Evolutionary conservation across 768 basidiomycete genomes (phyloP).

Genomic region (Termitomyces sp.): DNA sequence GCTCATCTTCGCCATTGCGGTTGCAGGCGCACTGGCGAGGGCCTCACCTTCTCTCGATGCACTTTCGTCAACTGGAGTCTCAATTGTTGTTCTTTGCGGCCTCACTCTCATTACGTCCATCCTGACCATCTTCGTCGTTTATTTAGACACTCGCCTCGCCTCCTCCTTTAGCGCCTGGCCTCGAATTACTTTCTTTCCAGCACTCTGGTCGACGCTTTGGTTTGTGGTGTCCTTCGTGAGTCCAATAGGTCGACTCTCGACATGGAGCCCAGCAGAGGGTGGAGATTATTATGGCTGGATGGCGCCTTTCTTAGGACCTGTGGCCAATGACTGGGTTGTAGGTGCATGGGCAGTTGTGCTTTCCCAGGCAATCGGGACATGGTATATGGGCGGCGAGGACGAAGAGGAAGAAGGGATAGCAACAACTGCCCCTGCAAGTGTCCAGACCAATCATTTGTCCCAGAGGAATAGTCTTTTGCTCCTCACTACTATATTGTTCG

Average conservation of each 20-base stretch:
- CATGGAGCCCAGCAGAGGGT: slow-evolving; percentile 62
- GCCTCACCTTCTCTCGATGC: slow-evolving; percentile 44
- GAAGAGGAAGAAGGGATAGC: slow-evolving; percentile 15
- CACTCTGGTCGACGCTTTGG: slow-evolving; percentile 66
- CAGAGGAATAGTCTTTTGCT: slow-evolving; percentile 22
- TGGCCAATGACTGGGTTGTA: slow-evolving; percentile 65
- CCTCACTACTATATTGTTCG: slow-evolving; percentile 35
- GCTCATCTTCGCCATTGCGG: slow-evolving; percentile 32
- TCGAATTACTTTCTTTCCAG: slow-evolving; percentile 58
- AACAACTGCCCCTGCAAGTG: slow-evolving; percentile 10
- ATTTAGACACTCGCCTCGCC: slow-evolving; percentile 31
- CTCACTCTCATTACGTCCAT: slow-evolving; percentile 40
- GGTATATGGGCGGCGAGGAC: slow-evolving; percentile 48
- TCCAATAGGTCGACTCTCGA: slow-evolving; percentile 65
- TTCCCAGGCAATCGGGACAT: slow-evolving; percentile 46
- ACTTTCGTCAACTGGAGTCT: slow-evolving; percentile 45
- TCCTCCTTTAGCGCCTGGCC: slow-evolving; percentile 32
- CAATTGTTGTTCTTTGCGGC: slow-evolving; percentile 39
- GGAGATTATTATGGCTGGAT: slow-evolving; percentile 61
- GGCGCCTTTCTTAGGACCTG: slow-evolving; percentile 49
- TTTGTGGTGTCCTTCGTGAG: slow-evolving; percentile 45
- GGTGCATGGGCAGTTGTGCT: slow-evolving; percentile 73
- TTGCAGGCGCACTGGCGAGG: slow-evolving; percentile 37
- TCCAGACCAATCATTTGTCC: slow-evolving; percentile 11
- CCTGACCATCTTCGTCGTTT: slow-evolving; percentile 34